phyloP scores from a whole-genome alignment of 768 basidiomycete species.

The Tulasnella sp. region DNA sequence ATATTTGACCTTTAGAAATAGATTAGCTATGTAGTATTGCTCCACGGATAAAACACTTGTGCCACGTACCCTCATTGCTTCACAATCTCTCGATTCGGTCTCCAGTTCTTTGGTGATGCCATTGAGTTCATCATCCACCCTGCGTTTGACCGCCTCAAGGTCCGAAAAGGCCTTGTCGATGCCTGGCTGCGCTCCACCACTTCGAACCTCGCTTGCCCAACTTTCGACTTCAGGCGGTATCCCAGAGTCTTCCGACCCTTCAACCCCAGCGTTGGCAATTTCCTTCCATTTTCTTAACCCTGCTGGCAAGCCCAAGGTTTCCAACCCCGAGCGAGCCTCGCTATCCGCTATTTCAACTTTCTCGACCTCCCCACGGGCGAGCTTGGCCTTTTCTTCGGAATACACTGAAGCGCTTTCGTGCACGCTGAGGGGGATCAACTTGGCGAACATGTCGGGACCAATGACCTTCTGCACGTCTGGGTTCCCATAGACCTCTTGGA shows the following conservation, averaged over 20 bases:
- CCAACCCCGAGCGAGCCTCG: conserved; percentile 72
- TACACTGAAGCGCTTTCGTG: conserved; percentile 96
- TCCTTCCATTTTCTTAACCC: conserved; percentile 64
- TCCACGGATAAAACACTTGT: not conserved
- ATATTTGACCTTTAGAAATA: conserved; percentile 57
- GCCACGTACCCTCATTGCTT: conserved; percentile 58
- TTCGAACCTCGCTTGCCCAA: conserved; percentile 68
- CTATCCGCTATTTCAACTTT: conserved; percentile 78
- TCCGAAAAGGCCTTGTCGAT: conserved; percentile 62
- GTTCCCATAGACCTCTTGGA: conserved; percentile 89
- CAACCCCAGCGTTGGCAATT: conserved; percentile 58
- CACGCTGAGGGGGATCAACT: conserved; percentile 86
- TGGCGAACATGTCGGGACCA: conserved; percentile 83
- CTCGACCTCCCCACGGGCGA: conserved; percentile 85
- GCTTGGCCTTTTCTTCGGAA: conserved; percentile 97
- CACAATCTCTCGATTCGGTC: conserved; percentile 79
- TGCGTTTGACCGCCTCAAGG: conserved; percentile 56
- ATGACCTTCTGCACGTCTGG: conserved; percentile 93
- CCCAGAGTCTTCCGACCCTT: conserved; percentile 53
- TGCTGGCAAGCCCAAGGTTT: conserved; percentile 74
- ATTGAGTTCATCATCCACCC: conserved; percentile 60
- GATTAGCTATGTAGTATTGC: not conserved
- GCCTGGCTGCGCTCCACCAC: conserved; percentile 64
- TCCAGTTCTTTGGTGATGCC: conserved; percentile 65
- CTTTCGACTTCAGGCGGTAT: conserved; percentile 66